phyloP scores from a whole-genome alignment of 2,329 filamentous ascomycete species.

The Davidsoniella virescens region DNA sequence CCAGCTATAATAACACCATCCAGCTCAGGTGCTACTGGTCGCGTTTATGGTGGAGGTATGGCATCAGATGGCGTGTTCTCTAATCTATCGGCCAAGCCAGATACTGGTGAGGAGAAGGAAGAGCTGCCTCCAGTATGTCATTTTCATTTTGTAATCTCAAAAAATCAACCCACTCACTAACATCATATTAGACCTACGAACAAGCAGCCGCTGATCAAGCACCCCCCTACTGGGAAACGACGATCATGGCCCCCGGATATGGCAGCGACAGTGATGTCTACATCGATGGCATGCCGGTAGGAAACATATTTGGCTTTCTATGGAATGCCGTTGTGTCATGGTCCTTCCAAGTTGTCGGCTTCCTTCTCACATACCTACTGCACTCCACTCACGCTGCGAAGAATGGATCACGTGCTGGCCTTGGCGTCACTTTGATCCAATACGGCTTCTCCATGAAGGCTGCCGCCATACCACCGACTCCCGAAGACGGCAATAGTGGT shows the following conservation, averaged over 20 bases:
- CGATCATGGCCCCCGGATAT: slow-evolving; percentile 82
- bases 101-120: slow-evolving; percentile 57
- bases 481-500: slow-evolving; percentile 28
- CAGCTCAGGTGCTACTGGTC: background rate
- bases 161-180: slow-evolving; percentile 20
- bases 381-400: slow-evolving; percentile 98
- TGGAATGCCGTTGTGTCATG: slow-evolving; percentile 96
- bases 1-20: background rate
- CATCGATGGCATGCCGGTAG: slow-evolving; percentile 87
- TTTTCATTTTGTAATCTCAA: background rate
- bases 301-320: slow-evolving; percentile 70
- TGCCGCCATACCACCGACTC: slow-evolving; percentile 28
- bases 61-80: slow-evolving; percentile 91
- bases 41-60: slow-evolving; percentile 54
- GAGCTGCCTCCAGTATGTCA: slow-evolving; percentile 75
- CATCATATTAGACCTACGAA: slow-evolving; percentile 63
- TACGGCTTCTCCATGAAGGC: slow-evolving; percentile 93
- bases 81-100: slow-evolving; percentile 82
- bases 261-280: slow-evolving; percentile 90
- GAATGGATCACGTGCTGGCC: slow-evolving; percentile 84
- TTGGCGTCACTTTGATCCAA: slow-evolving; percentile 89
- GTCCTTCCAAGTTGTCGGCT: slow-evolving; percentile 92
- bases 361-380: slow-evolving; percentile 91
- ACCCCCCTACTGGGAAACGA: slow-evolving; percentile 98
- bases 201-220: slow-evolving; percentile 93